Percentiles rank a stretch among this genome's conserved stretches.
These are phyloP conservation scores for Cucumis sativus DNA, from an alignment of 306 rosid genomes.

Conservation along the genomic window Cucumber_9930_V3 NC_026658.2:20723001-20723500, in stretches of 20 bases:
- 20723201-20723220: not conserved
- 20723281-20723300: not conserved
- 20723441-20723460: constrained; percentile 90
- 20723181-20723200: not conserved
- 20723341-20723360: not conserved
- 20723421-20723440: constrained; percentile 95
- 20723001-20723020: not conserved
- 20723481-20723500: constrained; percentile 27
- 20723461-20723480: constrained; percentile 91
- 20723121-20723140: not conserved
- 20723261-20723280: not conserved
- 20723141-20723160: not conserved
- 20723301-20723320: not conserved
- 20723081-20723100: not conserved
- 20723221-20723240: not conserved
- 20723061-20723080: not conserved
- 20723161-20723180: not conserved
- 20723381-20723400: constrained; percentile 7
- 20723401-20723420: constrained; percentile 51
- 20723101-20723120: not conserved
- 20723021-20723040: not conserved
- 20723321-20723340: not conserved
- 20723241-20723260: not conserved
- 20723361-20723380: not conserved
- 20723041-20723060: not conserved